Evolutionary conservation across 805 yeast genomes (phyloP), one percentile per base, ranked within the genome.

Genomic region (Cyberlindnera galapagoensis): DNA sequence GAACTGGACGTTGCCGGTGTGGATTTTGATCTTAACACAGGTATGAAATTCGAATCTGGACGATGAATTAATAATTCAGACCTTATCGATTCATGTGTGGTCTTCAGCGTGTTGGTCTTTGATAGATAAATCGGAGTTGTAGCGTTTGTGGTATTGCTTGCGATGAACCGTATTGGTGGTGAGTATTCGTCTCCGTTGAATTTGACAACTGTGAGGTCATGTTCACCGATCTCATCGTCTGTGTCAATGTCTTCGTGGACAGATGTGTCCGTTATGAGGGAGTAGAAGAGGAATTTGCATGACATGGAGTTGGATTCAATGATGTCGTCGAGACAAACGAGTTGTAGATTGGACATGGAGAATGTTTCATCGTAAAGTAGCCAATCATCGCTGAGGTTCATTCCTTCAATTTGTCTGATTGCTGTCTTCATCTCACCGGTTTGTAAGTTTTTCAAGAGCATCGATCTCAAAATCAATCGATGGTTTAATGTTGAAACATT

Each of bases 341-440:
- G 47, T 33, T 59, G 60, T 26, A 63, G 38, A 38, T 62, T 63
- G 18, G 52, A 42, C 49, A 63, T 42, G 9, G 61, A 51, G 35
- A 62, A 63, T 2, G 48, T 40, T 4, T 57, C 49, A 40, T 63
- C 69, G 33, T 63, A 63, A 5, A 63, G 38, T 10, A 63, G 39
- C 69, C 69, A 63, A 27, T 63, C 66, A 29, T 62, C 67, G 11
- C 52, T 51, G 23, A 57, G 34, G 3, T 36, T 33, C 11, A 34
- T 26, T 9, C 34, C 38, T 46, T 38, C 51, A 14, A 42, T 29
- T 23, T 51, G 56, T 11, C 53, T 31, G 6, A 51, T 47, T 6
- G 54, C 56, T 1, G 53, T 46, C 21, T 33, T 42, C 4, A 40
- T 31, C 15, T 39, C 42, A 10, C 43, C 44, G 7, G 44, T 36